A percentile compares a stretch with the other conserved stretches of the same genome.
Evolutionary conservation across 2,329 filamentous ascomycete species (phyloP).

Genomic region (Phyllosticta capitalensis): DNA sequence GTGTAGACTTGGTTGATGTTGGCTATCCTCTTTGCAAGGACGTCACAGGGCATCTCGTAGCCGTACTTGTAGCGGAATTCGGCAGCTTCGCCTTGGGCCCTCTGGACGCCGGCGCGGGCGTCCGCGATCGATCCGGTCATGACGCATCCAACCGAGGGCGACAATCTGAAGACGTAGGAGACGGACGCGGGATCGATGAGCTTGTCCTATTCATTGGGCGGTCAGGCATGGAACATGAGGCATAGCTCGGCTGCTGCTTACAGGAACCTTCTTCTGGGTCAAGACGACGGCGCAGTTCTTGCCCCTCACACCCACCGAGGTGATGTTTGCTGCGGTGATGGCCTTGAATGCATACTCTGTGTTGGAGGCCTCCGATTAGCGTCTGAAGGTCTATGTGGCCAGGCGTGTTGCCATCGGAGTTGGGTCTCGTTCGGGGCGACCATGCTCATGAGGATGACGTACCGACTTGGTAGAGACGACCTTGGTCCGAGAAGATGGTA

Average conservation of each 20-base stretch:
- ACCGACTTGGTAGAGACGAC: slow-evolving; percentile 90
- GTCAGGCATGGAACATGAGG: background rate
- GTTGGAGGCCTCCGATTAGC: background rate
- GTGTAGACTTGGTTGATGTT: slow-evolving; percentile 99
- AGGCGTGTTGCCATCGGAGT: background rate
- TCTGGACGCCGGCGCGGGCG: slow-evolving; percentile 78
- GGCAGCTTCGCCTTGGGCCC: slow-evolving; percentile 88
- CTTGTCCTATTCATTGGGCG: slow-evolving; percentile 54
- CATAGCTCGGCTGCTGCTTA: background rate
- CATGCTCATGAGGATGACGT: background rate
- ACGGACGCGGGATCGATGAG: slow-evolving; percentile 96
- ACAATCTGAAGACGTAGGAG: slow-evolving; percentile 94
- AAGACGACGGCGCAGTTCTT: slow-evolving; percentile 96
- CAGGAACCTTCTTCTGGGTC: slow-evolving; percentile 97
- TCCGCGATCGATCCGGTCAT: slow-evolving; percentile 99
- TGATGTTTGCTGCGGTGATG: slow-evolving; percentile 98
- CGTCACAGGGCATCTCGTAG: slow-evolving; percentile 99
- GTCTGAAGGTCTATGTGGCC: background rate
- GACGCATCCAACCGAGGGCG: slow-evolving; percentile 90
- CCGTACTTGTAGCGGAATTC: slow-evolving; percentile 98
- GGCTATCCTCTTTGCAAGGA: slow-evolving; percentile 87
- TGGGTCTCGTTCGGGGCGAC: background rate
- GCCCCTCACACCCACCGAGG: slow-evolving; percentile 88
- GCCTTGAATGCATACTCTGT: slow-evolving; percentile 99
- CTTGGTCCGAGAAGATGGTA: slow-evolving; percentile 99